Conservation (phyloP, 2,329 filamentous ascomycete genomes). For the Stagonosporopsis vannaccii region DNA sequence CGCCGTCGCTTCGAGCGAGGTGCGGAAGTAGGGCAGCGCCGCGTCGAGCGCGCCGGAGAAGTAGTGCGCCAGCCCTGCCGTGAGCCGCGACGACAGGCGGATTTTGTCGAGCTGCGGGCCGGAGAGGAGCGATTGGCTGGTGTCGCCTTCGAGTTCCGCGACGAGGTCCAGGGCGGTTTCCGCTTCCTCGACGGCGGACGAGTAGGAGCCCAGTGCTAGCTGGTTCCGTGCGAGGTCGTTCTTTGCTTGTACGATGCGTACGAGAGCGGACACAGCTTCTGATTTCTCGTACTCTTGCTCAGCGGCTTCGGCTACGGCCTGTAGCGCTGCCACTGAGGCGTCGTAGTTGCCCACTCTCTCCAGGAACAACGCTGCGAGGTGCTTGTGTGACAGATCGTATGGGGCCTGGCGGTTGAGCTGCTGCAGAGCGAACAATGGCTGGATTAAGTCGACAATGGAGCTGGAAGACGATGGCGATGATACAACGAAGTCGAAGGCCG, state of each 20-base stretch:
- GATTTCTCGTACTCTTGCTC: slow-evolving; percentile 86
- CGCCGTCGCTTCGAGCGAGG: slow-evolving; percentile 77
- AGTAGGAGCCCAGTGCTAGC: slow-evolving; percentile 71
- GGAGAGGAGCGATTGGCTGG: slow-evolving; percentile 62
- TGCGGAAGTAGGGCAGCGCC: slow-evolving; percentile 80
- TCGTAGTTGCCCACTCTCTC: slow-evolving; percentile 77
- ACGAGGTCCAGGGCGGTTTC: slow-evolving; percentile 82
- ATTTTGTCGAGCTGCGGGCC: slow-evolving; percentile 71
- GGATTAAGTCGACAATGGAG: slow-evolving; percentile 71
- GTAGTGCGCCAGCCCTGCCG: slow-evolving; percentile 83
- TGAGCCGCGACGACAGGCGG: slow-evolving; percentile 84
- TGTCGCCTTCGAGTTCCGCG: slow-evolving; percentile 66
- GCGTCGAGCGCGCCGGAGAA: slow-evolving; percentile 70
- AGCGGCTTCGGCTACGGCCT: slow-evolving; percentile 70
- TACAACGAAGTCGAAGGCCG: slow-evolving; percentile 82
- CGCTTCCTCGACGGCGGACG: slow-evolving; percentile 77
- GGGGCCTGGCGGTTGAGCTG: slow-evolving; percentile 79
- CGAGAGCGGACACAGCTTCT: slow-evolving; percentile 77
- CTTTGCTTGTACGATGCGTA: slow-evolving; percentile 81
- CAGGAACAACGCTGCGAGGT: slow-evolving; percentile 80
- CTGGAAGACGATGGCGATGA: slow-evolving; percentile 60
- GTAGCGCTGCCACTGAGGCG: slow-evolving; percentile 69
- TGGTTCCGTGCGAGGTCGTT: slow-evolving; percentile 86
- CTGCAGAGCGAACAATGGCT: slow-evolving; percentile 86
- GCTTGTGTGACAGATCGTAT: slow-evolving; percentile 73